Evolutionary conservation across 2,329 filamentous ascomycete species (phyloP).

Genomic region (Aspergillus phoenicis): DNA sequence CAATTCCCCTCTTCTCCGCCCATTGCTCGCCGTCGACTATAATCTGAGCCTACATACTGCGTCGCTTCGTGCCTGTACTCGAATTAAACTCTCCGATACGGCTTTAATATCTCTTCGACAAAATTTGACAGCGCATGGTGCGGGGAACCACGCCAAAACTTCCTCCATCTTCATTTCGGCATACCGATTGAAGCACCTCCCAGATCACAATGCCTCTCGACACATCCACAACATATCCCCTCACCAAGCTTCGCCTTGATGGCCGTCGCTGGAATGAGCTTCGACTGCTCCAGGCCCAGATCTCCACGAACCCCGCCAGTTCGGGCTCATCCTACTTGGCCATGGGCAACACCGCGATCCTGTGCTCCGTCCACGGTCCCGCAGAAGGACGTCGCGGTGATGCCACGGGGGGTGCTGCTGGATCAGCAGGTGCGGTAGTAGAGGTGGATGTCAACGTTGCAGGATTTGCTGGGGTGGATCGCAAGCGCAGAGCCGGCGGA

Average conservation of each 20-base stretch:
- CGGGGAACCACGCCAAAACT: constrained; percentile 7
- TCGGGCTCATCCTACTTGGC: constrained; percentile 93
- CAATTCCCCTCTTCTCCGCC: background rate
- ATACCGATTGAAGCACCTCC: constrained; percentile 4
- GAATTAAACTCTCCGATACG: background rate
- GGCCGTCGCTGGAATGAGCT: constrained; percentile 96
- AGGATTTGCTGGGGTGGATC: constrained; percentile 84
- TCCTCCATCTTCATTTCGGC: background rate
- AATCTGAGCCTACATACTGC: background rate
- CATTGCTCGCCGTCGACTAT: background rate
- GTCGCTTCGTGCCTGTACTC: background rate
- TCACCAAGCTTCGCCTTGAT: constrained; percentile 80
- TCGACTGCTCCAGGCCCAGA: constrained; percentile 81
- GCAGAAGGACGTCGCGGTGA: constrained; percentile 65
- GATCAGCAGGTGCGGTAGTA: constrained; percentile 64
- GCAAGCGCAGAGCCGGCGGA: constrained; percentile 69
- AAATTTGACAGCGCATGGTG: constrained; percentile 3
- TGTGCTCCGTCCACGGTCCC: constrained; percentile 88
- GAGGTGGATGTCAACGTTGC: constrained; percentile 82
- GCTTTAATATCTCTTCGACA: background rate
- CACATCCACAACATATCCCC: constrained; percentile 84
- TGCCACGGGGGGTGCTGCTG: constrained; percentile 48
- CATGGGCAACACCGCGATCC: constrained; percentile 96
- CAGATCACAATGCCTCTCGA: constrained; percentile 79
- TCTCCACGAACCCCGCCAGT: constrained; percentile 87